Base-by-base conservation (phyloP, 1,284 basidiomycete species). In the Cryptococcus sp. region DNA sequence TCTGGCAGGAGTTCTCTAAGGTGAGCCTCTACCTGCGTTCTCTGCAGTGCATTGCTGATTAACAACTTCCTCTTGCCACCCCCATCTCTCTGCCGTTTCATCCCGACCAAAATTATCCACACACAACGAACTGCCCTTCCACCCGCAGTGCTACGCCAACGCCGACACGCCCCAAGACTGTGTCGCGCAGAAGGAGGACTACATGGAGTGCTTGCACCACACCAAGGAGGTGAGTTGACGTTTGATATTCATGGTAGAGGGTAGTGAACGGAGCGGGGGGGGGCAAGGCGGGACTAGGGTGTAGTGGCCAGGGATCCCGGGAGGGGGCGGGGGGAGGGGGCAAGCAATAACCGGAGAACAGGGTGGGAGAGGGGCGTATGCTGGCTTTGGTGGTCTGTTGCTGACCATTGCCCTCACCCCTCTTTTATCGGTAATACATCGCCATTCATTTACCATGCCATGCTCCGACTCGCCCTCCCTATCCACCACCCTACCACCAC, bases 1-100 rank as follows among this genome's bases (percentile, higher is more conserved):
- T 88, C 79, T 97, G 93, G 92, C 91, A 94, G 71, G 89, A 90
- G 72, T 90, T 91, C 78, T 83, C 85, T 63, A 90, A 88, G 75
- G 88, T 87, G 60, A 33, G 28, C 4, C 9, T 33, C 28, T 33
- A 33, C 28, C 9, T 9, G 28, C 28, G 28, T n/a, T n/a, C n/a
- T n/a, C n/a, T n/a, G n/a, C n/a, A n/a, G n/a, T n/a, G n/a, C n/a
- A n/a, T n/a, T n/a, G n/a, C n/a, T n/a, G n/a, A n/a, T n/a, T n/a
- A n/a, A n/a, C n/a, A n/a, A n/a, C n/a, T n/a, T n/a, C n/a, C n/a
- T n/a, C n/a, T n/a, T n/a, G n/a, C n/a, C n/a, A n/a, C n/a, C n/a
- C n/a, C n/a, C n/a, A n/a, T n/a, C n/a, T n/a, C n/a, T n/a, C n/a
- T n/a, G n/a, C n/a, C n/a, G n/a, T n/a, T n/a, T n/a, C n/a, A n/a